Evolutionary conservation across 345 rosid species (phyloP).

Genomic region (Eutrema japonicum): DNA sequence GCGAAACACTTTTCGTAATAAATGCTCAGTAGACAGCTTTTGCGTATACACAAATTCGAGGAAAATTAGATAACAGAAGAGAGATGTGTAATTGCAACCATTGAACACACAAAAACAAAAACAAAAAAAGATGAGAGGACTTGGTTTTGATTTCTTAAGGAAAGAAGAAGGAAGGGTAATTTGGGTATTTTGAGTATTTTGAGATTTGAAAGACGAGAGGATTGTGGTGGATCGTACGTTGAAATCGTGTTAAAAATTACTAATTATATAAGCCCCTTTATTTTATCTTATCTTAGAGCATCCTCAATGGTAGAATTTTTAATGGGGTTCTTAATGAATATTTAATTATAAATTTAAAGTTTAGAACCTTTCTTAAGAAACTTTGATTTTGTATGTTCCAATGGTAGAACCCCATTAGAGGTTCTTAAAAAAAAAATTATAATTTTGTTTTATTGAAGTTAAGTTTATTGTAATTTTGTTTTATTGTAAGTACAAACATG

Average conservation of each 20-base stretch:
- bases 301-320: too few species aligned
- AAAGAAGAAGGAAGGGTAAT: constrained; percentile 13
- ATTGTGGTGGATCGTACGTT: constrained; percentile 40
- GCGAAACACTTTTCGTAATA: constrained; percentile 11
- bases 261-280: constrained; percentile 28
- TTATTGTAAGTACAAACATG: too few species aligned
- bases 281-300: constrained; percentile 17
- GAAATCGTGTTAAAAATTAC: constrained; percentile 31
- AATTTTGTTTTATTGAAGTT: too few species aligned
- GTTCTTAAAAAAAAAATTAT: too few species aligned
- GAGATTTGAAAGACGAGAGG: constrained; percentile 13
- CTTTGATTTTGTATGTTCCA: too few species aligned
- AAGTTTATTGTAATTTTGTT: too few species aligned
- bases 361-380: not conserved
- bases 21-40: constrained; percentile 21
- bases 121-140: constrained; percentile 15
- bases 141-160: constrained; percentile 37
- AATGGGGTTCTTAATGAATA: not conserved
- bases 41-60: constrained; percentile 16
- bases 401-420: too few species aligned
- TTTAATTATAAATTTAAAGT: not conserved
- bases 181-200: constrained; percentile 20
- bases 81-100: constrained; percentile 28
- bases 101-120: not conserved
- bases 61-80: constrained; percentile 16